phyloP scores from a whole-genome alignment of 306 rosid genomes.

The Ochetophila trinervis region DNA sequence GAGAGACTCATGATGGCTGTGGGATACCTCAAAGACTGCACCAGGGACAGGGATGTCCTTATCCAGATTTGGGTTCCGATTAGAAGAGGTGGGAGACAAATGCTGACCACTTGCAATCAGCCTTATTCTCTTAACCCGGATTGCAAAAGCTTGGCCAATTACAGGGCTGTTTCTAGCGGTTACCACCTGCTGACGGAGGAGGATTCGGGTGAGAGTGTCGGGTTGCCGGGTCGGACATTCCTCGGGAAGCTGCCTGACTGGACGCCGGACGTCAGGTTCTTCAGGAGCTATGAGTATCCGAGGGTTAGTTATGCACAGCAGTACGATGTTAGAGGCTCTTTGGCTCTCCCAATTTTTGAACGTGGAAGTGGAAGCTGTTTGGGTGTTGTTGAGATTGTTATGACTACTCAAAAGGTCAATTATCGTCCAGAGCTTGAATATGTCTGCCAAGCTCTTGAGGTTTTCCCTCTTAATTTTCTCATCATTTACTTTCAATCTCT shows the following conservation, averaged over 20 bases:
- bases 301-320: conserved; percentile 12
- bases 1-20: conserved; percentile 48
- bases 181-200: conserved; percentile 19
- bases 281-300: conserved; percentile 42
- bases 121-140: conserved; percentile 17
- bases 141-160: conserved; percentile 14
- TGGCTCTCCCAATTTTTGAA: conserved; percentile 54
- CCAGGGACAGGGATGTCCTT: conserved; percentile 28
- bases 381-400: conserved; percentile 46
- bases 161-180: conserved; percentile 14
- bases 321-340: conserved; percentile 32
- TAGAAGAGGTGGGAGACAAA: conserved; percentile 13
- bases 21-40: conserved; percentile 39
- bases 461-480: conserved; percentile 1
- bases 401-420: conserved; percentile 27
- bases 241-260: conserved; percentile 30
- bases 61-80: conserved; percentile 62
- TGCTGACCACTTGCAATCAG: conserved; percentile 22
- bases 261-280: conserved; percentile 37
- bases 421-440: conserved; percentile 36
- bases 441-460: conserved; percentile 48
- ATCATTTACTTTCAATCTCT: background rate
- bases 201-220: conserved; percentile 11
- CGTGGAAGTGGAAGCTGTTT: conserved; percentile 42
- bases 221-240: conserved; percentile 18